These are phyloP conservation scores for Ophiostoma novo-ulmi DNA, from an alignment of 2,329 filamentous ascomycete genomes.

Conservation along the genomic window DNA sequence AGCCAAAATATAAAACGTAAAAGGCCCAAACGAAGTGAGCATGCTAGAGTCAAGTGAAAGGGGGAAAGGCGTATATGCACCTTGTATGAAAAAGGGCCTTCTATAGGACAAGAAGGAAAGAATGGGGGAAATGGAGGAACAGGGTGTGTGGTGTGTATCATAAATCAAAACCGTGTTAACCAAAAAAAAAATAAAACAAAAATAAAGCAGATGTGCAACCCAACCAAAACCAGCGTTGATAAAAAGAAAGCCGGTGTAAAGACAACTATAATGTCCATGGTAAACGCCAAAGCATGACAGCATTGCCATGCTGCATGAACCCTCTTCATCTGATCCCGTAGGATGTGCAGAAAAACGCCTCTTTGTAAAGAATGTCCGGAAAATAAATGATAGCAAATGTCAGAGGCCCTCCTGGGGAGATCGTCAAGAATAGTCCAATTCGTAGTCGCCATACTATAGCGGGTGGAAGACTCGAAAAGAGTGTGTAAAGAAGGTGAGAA, in stretches of 20 bases:
- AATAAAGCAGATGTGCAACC: not conserved
- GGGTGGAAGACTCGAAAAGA: not conserved
- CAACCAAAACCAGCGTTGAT: not conserved
- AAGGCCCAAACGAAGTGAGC: not conserved
- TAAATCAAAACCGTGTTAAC: not conserved
- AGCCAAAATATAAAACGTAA: not conserved
- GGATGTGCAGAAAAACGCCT: slow-evolving; percentile 9
- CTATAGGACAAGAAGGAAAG: not conserved
- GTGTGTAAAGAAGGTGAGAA: not conserved
- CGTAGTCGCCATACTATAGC: not conserved
- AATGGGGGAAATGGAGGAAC: slow-evolving; percentile 3
- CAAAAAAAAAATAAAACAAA: not conserved
- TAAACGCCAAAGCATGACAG: slow-evolving; percentile 1
- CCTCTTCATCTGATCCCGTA: not conserved
- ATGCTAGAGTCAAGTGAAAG: not conserved
- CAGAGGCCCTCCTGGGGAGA: not conserved
- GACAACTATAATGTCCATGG: not conserved
- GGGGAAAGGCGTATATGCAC: not conserved
- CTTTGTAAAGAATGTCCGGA: not conserved
- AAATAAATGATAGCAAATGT: not conserved
- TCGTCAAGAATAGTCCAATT: not conserved
- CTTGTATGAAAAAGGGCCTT: not conserved
- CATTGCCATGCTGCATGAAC: slow-evolving; percentile 4
- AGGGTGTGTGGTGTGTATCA: not conserved
- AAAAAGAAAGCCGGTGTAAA: not conserved